A percentile compares a stretch with the other conserved stretches of the same genome.
phyloP scores from a whole-genome alignment of 2,329 filamentous ascomycete species.

The Phoma sp. region DNA sequence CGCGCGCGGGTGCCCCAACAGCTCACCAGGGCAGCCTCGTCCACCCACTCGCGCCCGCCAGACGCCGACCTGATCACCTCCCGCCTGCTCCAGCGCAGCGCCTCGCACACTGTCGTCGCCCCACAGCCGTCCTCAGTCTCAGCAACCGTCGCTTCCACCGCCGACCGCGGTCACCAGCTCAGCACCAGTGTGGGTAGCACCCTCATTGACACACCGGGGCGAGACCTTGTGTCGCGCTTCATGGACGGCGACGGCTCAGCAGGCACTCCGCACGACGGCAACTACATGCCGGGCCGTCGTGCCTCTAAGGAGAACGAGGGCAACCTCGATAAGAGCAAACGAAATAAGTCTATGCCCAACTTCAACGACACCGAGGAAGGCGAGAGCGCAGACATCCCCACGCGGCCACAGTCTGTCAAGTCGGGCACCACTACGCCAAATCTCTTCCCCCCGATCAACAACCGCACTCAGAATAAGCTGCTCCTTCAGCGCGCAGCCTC shows the following conservation, averaged over 20 bases:
- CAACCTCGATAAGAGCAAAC: conserved; percentile 38
- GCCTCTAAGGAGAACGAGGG: conserved; percentile 23
- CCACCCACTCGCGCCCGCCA: conserved; percentile 45
- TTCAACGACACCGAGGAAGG: conserved; percentile 31
- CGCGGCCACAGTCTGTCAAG: conserved; percentile 34
- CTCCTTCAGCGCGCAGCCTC: conserved; percentile 76
- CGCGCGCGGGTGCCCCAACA: conserved; percentile 32
- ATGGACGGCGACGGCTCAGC: conserved; percentile 51
- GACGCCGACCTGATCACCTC: conserved; percentile 73
- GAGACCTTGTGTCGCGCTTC: conserved; percentile 54
- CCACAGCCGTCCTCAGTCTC: conserved; percentile 70
- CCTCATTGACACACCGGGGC: conserved; percentile 48
- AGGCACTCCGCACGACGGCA: conserved; percentile 49
- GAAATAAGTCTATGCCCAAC: conserved; percentile 49
- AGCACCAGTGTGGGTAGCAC: conserved; percentile 48
- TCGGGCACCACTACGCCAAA: conserved; percentile 50
- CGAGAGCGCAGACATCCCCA: conserved; percentile 33
- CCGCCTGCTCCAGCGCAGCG: conserved; percentile 68
- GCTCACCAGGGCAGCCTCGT: conserved; percentile 40
- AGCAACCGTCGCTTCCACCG: conserved; percentile 59
- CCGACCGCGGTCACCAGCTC: conserved; percentile 43
- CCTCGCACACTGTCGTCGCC: conserved; percentile 63
- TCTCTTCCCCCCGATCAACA: conserved; percentile 51
- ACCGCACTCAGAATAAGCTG: conserved; percentile 76
- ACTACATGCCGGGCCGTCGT: conserved; percentile 42